Evolutionary conservation across 306 rosid species (phyloP), one percentile per base, ranked within the genome.

Genomic region (Erythrophleum fordii): DNA sequence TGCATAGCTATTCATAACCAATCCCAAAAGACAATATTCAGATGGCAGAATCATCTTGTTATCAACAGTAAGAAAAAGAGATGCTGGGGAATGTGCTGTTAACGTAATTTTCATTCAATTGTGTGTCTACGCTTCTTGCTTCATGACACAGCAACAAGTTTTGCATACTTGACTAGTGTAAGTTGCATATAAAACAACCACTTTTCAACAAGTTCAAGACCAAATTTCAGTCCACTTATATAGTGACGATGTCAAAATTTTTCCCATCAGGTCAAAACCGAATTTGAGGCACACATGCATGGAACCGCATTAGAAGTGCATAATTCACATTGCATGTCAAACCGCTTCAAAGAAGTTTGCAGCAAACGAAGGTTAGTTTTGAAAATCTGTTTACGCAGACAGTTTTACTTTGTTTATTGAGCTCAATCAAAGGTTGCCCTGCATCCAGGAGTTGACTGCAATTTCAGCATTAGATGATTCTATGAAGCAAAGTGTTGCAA

Each of bases 201-300:
- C 26, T 53, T 23, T 53, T 29, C n/a, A 78, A 64, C n/a, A 23
- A 72, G 64, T 66, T 59, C n/a, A 34, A 31, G 37, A 49, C 74
- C 75, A 83, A 77, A 77, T 53, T 72, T 52, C 52, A 82, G 41
- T 20, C 67, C 76, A 67, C 42, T 46, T 42, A 44, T 42, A 49
- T 6, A n/a, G 23, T 46, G 34, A 1, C 28, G 60, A 31, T 18
- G 53, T n/a, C 26, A 61, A 51, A 25, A 71, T 13, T 51, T 64
- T 34, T 64, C 56, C 12, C 26, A 71, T 16, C 53, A 44, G 56
- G 28, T 72, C 9, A 74, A n/a, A 72, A 72, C 69, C 69, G 77
- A 81, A 65, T 53, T 31, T 39, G 44, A 66, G 48, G 31, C 28
- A 71, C 22, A 55, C 12, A 10, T 72, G 23, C 44, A 71, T 35